These are phyloP conservation scores for Friedmanniomyces endolithicus DNA, from an alignment of 495 filamentous ascomycete genomes.

Conservation along the genomic window DNA sequence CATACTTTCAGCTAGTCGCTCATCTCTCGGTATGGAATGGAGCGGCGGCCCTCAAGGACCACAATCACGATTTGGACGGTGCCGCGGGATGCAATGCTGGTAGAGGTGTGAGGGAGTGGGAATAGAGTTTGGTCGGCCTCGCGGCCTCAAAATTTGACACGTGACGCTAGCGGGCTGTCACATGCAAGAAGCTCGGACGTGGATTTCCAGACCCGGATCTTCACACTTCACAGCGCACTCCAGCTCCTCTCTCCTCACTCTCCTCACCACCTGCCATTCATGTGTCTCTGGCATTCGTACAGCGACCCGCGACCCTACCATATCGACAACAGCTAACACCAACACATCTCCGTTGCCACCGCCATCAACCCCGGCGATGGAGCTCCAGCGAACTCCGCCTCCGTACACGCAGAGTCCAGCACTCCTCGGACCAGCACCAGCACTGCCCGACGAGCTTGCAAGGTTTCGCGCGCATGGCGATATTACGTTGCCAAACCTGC, in stretches of 20 bases:
- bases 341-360: not conserved
- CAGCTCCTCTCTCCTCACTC: not conserved
- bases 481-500: constrained; percentile 22
- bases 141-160: no score
- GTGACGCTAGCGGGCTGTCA: not conserved
- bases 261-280: not conserved
- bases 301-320: constrained; percentile 2
- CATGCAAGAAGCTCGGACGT: not conserved
- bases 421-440: constrained; percentile 22
- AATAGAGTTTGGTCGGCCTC: no score
- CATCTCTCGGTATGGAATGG: no score
- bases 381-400: constrained; percentile 23
- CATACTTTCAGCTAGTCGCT: no score
- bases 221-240: no score
- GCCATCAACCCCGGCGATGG: constrained; percentile 2
- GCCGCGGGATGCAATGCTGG: no score
- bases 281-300: constrained; percentile 1
- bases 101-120: not conserved
- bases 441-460: constrained; percentile 23
- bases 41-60: not conserved
- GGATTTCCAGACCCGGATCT: no score
- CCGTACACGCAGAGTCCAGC: constrained; percentile 18
- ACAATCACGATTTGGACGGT: not conserved
- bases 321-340: constrained; percentile 1
- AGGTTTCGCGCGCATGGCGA: constrained; percentile 2